Evolutionary conservation across 257 asterid species (phyloP).

Genomic region (Solanum paucissectum): DNA sequence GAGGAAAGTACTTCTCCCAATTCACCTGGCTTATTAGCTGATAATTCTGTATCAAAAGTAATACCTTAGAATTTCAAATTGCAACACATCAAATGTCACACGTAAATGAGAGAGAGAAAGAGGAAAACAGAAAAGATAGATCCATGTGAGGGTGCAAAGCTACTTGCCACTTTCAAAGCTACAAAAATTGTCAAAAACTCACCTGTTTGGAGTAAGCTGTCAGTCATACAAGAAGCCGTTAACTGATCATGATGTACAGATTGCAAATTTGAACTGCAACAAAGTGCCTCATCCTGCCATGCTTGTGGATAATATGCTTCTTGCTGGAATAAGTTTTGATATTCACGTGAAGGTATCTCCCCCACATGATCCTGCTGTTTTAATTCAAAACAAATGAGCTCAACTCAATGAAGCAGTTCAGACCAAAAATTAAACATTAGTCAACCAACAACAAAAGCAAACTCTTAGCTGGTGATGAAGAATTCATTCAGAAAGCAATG

Average conservation of each 20-base stretch:
- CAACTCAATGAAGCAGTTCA: neutral
- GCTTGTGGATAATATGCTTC: neutral
- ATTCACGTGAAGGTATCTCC: neutral
- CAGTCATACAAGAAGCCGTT: slow-evolving; percentile 2
- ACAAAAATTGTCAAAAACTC: neutral
- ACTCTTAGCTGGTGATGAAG: neutral
- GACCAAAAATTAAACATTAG: neutral
- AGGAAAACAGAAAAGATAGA: neutral
- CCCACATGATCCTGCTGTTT: neutral
- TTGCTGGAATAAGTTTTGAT: slow-evolving; percentile 10
- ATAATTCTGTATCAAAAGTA: slow-evolving; percentile 15
- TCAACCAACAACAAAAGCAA: neutral
- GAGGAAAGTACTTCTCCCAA: slow-evolving; percentile 15
- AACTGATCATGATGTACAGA: slow-evolving; percentile 5
- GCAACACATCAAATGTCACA: neutral
- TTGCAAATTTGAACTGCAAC: neutral
- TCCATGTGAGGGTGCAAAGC: neutral
- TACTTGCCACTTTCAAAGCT: neutral
- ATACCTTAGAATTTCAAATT: neutral
- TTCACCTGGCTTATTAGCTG: slow-evolving; percentile 5
- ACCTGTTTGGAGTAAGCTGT: neutral
- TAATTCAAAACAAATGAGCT: neutral
- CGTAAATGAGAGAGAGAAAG: neutral
- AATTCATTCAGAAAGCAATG: neutral
- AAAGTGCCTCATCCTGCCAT: neutral